Conservation (phyloP, 768 basidiomycete species). For the Rhodotorula paludigena region DNA sequence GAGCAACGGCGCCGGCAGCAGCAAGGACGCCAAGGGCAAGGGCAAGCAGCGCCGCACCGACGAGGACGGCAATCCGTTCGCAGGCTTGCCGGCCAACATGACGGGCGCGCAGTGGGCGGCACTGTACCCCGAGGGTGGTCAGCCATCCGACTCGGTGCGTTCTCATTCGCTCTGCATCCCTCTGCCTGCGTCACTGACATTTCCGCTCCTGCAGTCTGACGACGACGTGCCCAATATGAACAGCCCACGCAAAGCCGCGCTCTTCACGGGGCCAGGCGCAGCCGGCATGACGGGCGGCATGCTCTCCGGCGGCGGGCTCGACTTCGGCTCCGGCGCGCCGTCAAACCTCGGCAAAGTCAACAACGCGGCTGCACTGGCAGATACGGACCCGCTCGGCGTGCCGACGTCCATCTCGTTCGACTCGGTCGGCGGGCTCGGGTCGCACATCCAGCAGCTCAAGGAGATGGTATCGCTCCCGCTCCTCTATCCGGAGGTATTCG, state of each 20-base stretch:
- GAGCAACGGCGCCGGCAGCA: background rate
- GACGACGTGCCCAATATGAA: slow-evolving; percentile 35
- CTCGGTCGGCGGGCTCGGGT: slow-evolving; percentile 91
- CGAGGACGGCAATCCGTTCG: slow-evolving; percentile 35
- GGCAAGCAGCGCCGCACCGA: slow-evolving; percentile 10
- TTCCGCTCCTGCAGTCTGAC: slow-evolving; percentile 26
- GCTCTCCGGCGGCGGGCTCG: slow-evolving; percentile 39
- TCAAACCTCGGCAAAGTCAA: slow-evolving; percentile 41
- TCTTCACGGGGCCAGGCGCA: slow-evolving; percentile 33
- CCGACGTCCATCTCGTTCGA: slow-evolving; percentile 92
- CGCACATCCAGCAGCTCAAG: slow-evolving; percentile 92
- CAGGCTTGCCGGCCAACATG: slow-evolving; percentile 33
- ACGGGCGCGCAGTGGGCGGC: slow-evolving; percentile 35
- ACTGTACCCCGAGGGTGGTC: slow-evolving; percentile 33
- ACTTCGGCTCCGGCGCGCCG: slow-evolving; percentile 35
- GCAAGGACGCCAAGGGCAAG: slow-evolving; percentile 28
- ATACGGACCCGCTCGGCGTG: slow-evolving; percentile 90
- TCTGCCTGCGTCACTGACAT: background rate
- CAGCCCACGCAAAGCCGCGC: slow-evolving; percentile 26
- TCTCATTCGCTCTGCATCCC: background rate
- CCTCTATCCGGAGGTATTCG: slow-evolving; percentile 93
- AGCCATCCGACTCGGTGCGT: slow-evolving; percentile 35
- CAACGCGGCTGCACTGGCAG: slow-evolving; percentile 56
- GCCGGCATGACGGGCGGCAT: slow-evolving; percentile 31
- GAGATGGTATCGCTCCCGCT: slow-evolving; percentile 97